A percentile compares a stretch with the other conserved stretches of the same genome.
Evolutionary conservation across 2,329 filamentous ascomycete genomes (phyloP).

Genomic region (Colletotrichum liaoningense): DNA sequence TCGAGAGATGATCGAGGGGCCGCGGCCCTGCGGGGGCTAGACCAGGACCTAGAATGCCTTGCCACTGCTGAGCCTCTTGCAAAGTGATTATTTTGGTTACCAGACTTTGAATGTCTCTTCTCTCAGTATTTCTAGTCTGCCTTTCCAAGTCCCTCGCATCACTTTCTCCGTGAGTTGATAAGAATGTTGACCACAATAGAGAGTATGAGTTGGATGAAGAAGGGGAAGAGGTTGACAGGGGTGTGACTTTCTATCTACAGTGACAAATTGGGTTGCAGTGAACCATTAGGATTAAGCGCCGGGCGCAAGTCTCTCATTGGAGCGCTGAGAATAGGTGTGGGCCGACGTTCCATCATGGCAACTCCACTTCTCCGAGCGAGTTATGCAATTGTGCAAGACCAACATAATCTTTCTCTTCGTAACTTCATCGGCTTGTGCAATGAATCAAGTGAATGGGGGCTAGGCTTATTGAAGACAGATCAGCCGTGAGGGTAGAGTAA

Average conservation of each 20-base stretch:
- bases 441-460: not conserved
- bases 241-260: not conserved
- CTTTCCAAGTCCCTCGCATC: not conserved
- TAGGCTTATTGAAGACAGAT: not conserved
- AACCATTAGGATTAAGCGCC: constrained; percentile 28
- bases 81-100: not conserved
- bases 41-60: constrained; percentile 5
- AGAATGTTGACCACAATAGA: not conserved
- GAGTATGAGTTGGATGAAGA: not conserved
- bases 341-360: not conserved
- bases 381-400: not conserved
- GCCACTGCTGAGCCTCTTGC: constrained; percentile 1
- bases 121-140: accelerated
- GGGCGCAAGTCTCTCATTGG: not conserved
- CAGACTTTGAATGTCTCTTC: not conserved
- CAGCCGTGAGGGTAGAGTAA: not conserved
- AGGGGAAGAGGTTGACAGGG: not conserved
- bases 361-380: not conserved
- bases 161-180: not conserved
- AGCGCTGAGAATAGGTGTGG: not conserved
- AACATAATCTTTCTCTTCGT: not conserved
- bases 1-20: constrained; percentile 20
- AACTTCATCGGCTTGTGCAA: not conserved
- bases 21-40: constrained; percentile 23
- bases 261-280: not conserved